These are phyloP conservation scores for Ammopiptanthus mongolicus DNA, from an alignment of 306 rosid species.

Conservation along the genomic window DNA sequence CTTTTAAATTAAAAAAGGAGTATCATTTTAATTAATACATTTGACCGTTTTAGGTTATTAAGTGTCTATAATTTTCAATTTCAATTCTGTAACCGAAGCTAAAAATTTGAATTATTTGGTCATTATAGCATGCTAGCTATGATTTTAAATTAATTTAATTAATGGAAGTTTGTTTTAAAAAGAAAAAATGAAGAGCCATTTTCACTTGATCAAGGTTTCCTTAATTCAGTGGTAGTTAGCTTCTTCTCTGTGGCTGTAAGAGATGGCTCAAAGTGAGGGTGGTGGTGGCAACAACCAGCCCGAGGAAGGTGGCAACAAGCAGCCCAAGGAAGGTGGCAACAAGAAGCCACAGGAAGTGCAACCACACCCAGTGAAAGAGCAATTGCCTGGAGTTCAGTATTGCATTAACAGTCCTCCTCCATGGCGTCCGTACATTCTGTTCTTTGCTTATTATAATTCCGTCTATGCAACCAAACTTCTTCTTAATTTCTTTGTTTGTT, in stretches of 20 bases:
- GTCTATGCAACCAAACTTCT: not conserved
- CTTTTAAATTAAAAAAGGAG: not conserved
- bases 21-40: not conserved
- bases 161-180: not conserved
- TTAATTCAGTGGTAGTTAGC: not conserved
- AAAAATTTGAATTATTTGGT: not conserved
- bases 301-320: slow-evolving; percentile 2
- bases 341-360: not conserved
- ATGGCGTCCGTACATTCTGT: slow-evolving; percentile 45
- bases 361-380: slow-evolving; percentile 45
- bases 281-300: not conserved
- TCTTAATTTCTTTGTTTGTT: not conserved
- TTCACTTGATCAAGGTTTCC: not conserved
- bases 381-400: slow-evolving; percentile 66
- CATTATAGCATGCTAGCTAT: not conserved
- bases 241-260: not conserved
- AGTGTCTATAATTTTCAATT: not conserved
- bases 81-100: not conserved
- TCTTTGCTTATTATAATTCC: not conserved
- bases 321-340: not conserved
- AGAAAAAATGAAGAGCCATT: not conserved
- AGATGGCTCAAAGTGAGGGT: slow-evolving; percentile 27
- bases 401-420: slow-evolving; percentile 86
- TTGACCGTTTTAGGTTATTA: not conserved
- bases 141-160: not conserved